Percentiles rank a stretch among this genome's conserved stretches.
Conservation (phyloP, 108 stramenopile species). For the Bacterosira constricta region DNA sequence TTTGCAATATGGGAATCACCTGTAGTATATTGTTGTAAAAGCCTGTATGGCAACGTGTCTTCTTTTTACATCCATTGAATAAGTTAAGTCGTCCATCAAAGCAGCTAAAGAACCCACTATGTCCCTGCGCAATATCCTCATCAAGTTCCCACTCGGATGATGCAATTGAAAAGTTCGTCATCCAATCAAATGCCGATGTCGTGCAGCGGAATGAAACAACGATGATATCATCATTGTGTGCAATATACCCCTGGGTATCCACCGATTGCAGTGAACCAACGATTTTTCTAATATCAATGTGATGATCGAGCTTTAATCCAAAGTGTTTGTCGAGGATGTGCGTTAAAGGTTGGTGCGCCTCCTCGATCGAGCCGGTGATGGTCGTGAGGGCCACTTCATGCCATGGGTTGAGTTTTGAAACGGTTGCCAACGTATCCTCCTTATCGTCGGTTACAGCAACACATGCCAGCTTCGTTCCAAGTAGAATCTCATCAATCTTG, state of each 20-base stretch:
- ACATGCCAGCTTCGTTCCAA: conserved; percentile 40
- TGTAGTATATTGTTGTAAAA: conserved; percentile 67
- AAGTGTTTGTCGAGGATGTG: conserved; percentile 49
- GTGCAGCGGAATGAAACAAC: conserved; percentile 60
- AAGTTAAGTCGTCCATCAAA: conserved; percentile 23
- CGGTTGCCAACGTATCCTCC: conserved; percentile 26
- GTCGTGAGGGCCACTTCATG: conserved; percentile 52
- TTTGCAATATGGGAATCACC: conserved; percentile 38
- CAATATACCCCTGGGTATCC: conserved; percentile 68
- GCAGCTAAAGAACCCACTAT: conserved; percentile 27
- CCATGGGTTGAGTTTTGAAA: conserved; percentile 54
- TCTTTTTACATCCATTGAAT: conserved; percentile 25
- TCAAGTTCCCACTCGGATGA: conserved; percentile 55
- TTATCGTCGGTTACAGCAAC: conserved; percentile 58
- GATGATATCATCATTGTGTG: conserved; percentile 64
- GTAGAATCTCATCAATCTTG: conserved; percentile 34
- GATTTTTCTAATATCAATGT: conserved; percentile 43
- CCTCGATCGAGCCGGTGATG: conserved; percentile 56
- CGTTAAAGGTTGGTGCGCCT: conserved; percentile 54
- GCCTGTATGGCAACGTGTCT: conserved; percentile 60
- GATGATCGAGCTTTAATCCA: conserved; percentile 36
- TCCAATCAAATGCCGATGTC: conserved; percentile 59
- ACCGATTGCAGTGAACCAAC: conserved; percentile 29
- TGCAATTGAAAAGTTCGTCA: conserved; percentile 53
- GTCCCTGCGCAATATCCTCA: conserved; percentile 36